These are phyloP conservation scores for Podaxis pistillaris DNA, from an alignment of 768 basidiomycete genomes.

Conservation along the genomic window DNA sequence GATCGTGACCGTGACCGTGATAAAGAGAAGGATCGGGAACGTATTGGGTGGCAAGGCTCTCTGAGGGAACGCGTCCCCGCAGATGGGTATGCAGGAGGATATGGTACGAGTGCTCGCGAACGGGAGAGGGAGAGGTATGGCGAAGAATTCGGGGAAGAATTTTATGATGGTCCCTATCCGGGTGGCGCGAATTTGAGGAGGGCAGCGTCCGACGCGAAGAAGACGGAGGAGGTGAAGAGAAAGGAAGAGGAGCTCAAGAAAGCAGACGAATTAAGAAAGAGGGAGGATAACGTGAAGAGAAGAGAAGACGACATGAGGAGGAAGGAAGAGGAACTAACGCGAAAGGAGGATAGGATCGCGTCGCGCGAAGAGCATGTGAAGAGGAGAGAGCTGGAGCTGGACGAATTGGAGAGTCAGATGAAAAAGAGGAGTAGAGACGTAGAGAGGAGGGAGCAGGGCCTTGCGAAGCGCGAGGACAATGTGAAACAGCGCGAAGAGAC, in stretches of 20 bases:
- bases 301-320: conserved; percentile 15
- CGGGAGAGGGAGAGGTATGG: conserved; percentile 6
- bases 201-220: conserved; percentile 11
- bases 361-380: conserved; percentile 22
- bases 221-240: conserved; percentile 18
- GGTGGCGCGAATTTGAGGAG: neutral
- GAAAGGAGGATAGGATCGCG: neutral
- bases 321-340: conserved; percentile 19
- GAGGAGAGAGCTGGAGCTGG: conserved; percentile 12
- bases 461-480: conserved; percentile 16
- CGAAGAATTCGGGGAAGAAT: conserved; percentile 10
- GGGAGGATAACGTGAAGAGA: conserved; percentile 16
- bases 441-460: neutral
- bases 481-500: conserved; percentile 12
- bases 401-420: neutral
- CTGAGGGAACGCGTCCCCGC: conserved; percentile 1
- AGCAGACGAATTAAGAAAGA: conserved; percentile 20
- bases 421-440: neutral
- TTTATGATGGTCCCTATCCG: neutral
- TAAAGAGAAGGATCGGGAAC: neutral
- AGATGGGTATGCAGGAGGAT: neutral
- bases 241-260: conserved; percentile 23
- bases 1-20: neutral
- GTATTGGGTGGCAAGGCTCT: neutral
- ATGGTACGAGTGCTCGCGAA: neutral